Conservation (phyloP, 2,329 filamentous ascomycete species). For the Penicillium polonicum region DNA sequence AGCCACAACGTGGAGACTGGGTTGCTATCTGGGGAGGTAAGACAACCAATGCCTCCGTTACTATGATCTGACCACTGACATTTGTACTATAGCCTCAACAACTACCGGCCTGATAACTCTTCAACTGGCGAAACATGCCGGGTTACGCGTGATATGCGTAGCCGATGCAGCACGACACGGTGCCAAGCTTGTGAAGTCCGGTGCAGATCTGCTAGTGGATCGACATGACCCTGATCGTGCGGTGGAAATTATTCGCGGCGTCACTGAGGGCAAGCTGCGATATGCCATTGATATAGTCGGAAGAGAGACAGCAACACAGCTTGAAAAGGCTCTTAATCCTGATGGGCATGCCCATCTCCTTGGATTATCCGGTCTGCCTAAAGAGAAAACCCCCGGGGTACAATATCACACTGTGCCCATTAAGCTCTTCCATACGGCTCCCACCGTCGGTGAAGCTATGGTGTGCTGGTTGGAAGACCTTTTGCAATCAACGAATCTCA, state of each 20-base stretch:
- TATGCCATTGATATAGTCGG: conserved; percentile 70
- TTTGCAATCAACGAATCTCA: conserved; percentile 54
- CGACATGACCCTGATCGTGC: conserved; percentile 65
- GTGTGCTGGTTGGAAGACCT: conserved; percentile 67
- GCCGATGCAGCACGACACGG: conserved; percentile 69
- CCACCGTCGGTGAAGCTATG: conserved; percentile 61
- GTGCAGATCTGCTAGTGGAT: conserved; percentile 67
- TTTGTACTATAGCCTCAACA: conserved; percentile 54
- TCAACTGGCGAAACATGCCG: conserved; percentile 66
- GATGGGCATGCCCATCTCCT: conserved; percentile 57
- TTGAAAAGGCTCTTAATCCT: conserved; percentile 54
- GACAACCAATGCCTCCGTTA: conserved; percentile 14
- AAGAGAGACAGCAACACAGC: conserved; percentile 59
- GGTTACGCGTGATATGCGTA: conserved; percentile 64
- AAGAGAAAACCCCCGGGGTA: conserved; percentile 49
- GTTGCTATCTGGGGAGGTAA: conserved; percentile 70
- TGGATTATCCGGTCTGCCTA: conserved; percentile 67
- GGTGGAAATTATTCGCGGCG: conserved; percentile 60
- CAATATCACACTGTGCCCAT: conserved; percentile 68
- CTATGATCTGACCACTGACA: conserved; percentile 3
- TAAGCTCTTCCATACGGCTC: conserved; percentile 71
- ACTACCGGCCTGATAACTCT: conserved; percentile 66
- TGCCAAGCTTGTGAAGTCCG: conserved; percentile 52
- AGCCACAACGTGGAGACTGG: conserved; percentile 64
- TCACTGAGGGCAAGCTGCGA: conserved; percentile 58